A percentile compares a stretch with the other conserved stretches of the same genome.
Evolutionary conservation across 2,329 filamentous ascomycete genomes (phyloP).

Genomic region (Hypomyces rosellus): DNA sequence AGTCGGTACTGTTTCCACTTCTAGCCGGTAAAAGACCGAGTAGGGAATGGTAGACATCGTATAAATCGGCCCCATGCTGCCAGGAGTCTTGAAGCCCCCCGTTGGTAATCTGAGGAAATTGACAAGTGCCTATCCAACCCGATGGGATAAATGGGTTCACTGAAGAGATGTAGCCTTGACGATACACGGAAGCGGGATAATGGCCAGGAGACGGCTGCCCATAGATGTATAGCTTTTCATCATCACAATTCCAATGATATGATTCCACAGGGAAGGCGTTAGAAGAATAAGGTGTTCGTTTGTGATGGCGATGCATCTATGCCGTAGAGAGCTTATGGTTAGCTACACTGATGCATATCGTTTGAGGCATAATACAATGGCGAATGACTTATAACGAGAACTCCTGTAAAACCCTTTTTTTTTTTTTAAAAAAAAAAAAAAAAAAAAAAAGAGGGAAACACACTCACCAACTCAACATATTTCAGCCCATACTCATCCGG

Average conservation of each 20-base stretch:
- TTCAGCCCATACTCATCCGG: slow-evolving; percentile 53
- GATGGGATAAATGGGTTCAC: slow-evolving; percentile 60
- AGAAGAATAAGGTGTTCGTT: slow-evolving; percentile 70
- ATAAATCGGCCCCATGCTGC: slow-evolving; percentile 71
- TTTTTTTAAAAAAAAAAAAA: too few relatives aligned
- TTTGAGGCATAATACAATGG: background rate
- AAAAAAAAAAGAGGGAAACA: too few relatives aligned
- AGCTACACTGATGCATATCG: background rate
- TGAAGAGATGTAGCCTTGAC: slow-evolving; percentile 54
- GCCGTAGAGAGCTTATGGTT: background rate
- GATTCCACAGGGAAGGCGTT: slow-evolving; percentile 72
- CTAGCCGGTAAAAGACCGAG: slow-evolving; percentile 58
- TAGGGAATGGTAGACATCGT: slow-evolving; percentile 65
- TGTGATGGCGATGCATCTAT: slow-evolving; percentile 75
- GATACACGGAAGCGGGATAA: slow-evolving; percentile 52
- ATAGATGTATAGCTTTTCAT: slow-evolving; percentile 65
- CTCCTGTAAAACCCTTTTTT: too few relatives aligned
- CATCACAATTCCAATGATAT: slow-evolving; percentile 66
- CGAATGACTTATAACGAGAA: too few relatives aligned
- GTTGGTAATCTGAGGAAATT: slow-evolving; percentile 74
- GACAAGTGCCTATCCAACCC: slow-evolving; percentile 68
- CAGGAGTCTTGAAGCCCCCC: slow-evolving; percentile 67
- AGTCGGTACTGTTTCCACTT: slow-evolving; percentile 28
- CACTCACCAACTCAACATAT: slow-evolving; percentile 67
- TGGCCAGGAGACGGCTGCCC: slow-evolving; percentile 50